Conservation (phyloP, 306 rosid species). For the Hippophae tibetana region DNA sequence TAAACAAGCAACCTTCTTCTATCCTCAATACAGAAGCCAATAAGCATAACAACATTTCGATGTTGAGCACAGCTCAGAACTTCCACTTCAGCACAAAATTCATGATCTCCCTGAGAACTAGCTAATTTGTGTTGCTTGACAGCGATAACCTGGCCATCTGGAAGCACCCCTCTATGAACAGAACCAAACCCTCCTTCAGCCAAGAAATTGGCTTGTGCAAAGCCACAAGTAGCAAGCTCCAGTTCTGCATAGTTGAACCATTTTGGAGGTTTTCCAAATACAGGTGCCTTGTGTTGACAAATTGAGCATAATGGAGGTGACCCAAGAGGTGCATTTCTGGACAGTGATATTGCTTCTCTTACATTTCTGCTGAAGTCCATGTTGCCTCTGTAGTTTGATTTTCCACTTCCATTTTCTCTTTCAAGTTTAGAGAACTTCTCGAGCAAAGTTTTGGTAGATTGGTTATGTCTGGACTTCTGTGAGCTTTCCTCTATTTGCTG, state of each 20-base stretch:
- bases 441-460: slow-evolving; percentile 47
- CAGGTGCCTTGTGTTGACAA: slow-evolving; percentile 13
- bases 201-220: slow-evolving; percentile 15
- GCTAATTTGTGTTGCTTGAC: slow-evolving; percentile 19
- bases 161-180: slow-evolving; percentile 13
- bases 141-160: slow-evolving; percentile 23
- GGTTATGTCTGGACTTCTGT: slow-evolving; percentile 35
- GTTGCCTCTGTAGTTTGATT: slow-evolving; percentile 41
- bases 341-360: slow-evolving; percentile 15
- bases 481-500: slow-evolving; percentile 39
- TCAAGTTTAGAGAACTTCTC: slow-evolving; percentile 60
- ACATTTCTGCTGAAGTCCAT: slow-evolving; percentile 49
- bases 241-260: slow-evolving; percentile 17
- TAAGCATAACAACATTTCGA: slow-evolving; percentile 18
- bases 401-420: slow-evolving; percentile 52
- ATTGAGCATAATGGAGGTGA: slow-evolving; percentile 19
- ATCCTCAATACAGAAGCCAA: slow-evolving; percentile 20
- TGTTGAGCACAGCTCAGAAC: slow-evolving; percentile 20
- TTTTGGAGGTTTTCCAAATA: slow-evolving; percentile 14
- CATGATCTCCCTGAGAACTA: slow-evolving; percentile 8
- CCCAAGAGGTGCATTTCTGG: slow-evolving; percentile 9
- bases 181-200: slow-evolving; percentile 15
- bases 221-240: slow-evolving; percentile 15
- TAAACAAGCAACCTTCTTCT: slow-evolving; percentile 18
- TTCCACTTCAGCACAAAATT: slow-evolving; percentile 23